Base-by-base conservation (phyloP, 768 basidiomycete species). In the Mycena sanguinolenta region DNA sequence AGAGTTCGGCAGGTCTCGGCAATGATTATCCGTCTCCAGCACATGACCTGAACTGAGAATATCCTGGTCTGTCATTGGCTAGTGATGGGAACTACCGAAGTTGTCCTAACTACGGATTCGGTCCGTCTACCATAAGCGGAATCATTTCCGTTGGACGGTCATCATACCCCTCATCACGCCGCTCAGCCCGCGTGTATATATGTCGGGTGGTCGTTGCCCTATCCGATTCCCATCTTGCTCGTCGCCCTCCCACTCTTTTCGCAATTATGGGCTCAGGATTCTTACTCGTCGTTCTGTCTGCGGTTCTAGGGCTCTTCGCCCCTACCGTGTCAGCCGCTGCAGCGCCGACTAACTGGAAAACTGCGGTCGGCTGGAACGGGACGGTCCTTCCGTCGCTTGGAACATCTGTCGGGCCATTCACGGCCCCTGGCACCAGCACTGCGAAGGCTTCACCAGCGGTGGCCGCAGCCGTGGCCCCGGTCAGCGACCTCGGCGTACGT, bases 381-480 rank as follows among this genome's bases (percentile, higher is more conserved):
- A 73, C 72, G 23, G 58, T 67, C 25, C 72, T 70, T 39, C 69
- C 63, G 2, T 38, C 63, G 9, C 30, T 73, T 21, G 72, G 72
- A 8, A 52, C 23, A 4, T 57, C 69, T 32, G 28, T 73, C 12
- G 72, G 72, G 23, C 6, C 69, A 9, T 73, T 67, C 46, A 73
- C 64, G 21, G 69, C 72, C 27, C 25, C 49, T n/a, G 28, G 54
- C 27, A 19, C 53, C 3, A 21, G 0, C n/a, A 1, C 38, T 19
- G 21, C 46, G 10, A 54, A 52, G 23, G 63, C 58, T 17, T 53
- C 65, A 28, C 62, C 63, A 12, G 21, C 19, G 14, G 10, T 27
- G 19, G 49, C 58, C 16, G 27, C 42, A 23, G 10, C 30, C 13
- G 17, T 64, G 4, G 28, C 34, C 19, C 52, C 52, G 16, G 10